Evolutionary conservation across 768 basidiomycete genomes (phyloP).

Genomic region (Heimioporus sp.): DNA sequence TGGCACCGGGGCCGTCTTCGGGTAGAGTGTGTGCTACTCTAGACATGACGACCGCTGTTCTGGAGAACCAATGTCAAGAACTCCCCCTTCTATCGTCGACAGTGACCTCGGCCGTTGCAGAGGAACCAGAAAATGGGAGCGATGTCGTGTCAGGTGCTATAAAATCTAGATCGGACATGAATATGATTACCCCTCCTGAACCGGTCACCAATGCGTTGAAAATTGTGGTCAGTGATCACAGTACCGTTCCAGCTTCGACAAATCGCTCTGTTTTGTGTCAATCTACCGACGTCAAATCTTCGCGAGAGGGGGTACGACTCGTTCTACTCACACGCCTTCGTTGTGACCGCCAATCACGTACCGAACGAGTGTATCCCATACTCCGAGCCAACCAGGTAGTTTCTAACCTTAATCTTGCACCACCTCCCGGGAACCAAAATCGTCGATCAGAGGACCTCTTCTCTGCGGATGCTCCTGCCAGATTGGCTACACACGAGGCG

Average conservation of each 20-base stretch:
- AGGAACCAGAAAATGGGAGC: constrained; percentile 13
- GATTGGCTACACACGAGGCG: constrained; percentile 36
- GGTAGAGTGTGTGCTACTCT: constrained; percentile 11
- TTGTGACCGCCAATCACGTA: constrained; percentile 57
- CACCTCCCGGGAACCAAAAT: constrained; percentile 37
- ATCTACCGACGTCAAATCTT: constrained; percentile 34
- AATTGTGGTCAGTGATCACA: constrained; percentile 31
- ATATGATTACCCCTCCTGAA: constrained; percentile 8
- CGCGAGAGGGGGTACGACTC: constrained; percentile 59
- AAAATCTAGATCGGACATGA: constrained; percentile 7
- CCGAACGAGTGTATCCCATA: constrained; percentile 62
- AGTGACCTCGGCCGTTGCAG: constrained; percentile 10
- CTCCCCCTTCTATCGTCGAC: constrained; percentile 11
- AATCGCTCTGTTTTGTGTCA: constrained; percentile 8
- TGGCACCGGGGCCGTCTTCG: constrained; percentile 2
- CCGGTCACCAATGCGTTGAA: constrained; percentile 14
- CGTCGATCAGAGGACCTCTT: constrained; percentile 49
- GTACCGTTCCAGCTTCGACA: constrained; percentile 11
- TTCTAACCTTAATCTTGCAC: constrained; percentile 29
- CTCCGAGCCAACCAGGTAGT: constrained; percentile 57
- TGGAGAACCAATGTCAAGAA: constrained; percentile 3
- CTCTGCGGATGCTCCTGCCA: constrained; percentile 33
- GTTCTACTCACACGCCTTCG: constrained; percentile 61
- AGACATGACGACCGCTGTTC: constrained; percentile 6
- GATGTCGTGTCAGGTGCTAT: constrained; percentile 9